Evolutionary conservation across 768 basidiomycete genomes (phyloP), one percentile per base, ranked within the genome.

Genomic region (Lentinula edodes): DNA sequence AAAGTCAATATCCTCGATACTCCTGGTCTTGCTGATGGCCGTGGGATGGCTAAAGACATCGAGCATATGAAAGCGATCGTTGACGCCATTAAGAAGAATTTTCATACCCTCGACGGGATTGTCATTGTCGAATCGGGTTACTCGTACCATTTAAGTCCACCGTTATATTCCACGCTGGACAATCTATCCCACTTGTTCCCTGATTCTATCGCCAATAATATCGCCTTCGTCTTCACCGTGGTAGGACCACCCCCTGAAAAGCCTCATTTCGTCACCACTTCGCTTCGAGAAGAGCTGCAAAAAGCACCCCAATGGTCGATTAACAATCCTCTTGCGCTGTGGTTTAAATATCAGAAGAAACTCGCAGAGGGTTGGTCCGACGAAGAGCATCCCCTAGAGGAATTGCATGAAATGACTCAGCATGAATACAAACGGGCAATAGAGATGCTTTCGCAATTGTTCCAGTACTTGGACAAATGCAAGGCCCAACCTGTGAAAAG

Each of bases 21-120:
- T 7, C 71, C 71, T 28, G 71, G 71, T 8, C 67, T 72, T 10
- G 68, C 62, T 7, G 70, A 72, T 51, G 68, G 69, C 0, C 69
- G 71, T 20, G 71, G 71, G 28, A 53, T 69, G 9, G 63, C 63
- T 6, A 58, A 69, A 20, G 70, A 72, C 41, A 61, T 64, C 7
- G 48, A 58, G n/a, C 70, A 71, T 56, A 69, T 70, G 57, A 51
- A 56, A 18, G 63, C 61, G 34, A 71, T 72, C 38, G 65, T 69
- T 15, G 36, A 63, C 32, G 62, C 64, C 20, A 72, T 72, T 16
- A 53, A 35, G 28, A 56, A 63, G 6, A 53, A 68, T 42, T 63
- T 67, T 56, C 36, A 58, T 15, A 46, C 55, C 32, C 60, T 72
- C 58, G 62, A 72, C 48, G 71, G 67, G 8, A 65, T 72, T 12